phyloP scores from a whole-genome alignment of 2,329 filamentous ascomycete species.

The Huntiella moniliformis region DNA sequence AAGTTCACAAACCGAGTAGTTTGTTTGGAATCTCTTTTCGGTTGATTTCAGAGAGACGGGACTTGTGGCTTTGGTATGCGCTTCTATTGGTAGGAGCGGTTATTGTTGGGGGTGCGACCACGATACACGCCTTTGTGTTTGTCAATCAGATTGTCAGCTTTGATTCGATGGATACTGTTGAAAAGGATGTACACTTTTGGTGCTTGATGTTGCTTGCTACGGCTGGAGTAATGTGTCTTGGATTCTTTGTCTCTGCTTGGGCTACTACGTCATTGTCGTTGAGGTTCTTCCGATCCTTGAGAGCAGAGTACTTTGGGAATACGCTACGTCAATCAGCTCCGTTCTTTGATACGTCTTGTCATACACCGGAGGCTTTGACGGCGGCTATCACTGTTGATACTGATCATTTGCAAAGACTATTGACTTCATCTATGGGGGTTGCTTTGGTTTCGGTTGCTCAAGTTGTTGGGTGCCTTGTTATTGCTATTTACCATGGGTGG shows the following conservation, averaged over 20 bases:
- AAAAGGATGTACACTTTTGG: conserved; percentile 15
- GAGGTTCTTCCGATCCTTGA: conserved; percentile 14
- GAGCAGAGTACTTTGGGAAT: conserved; percentile 16
- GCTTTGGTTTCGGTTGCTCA: conserved; percentile 17
- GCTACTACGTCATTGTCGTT: conserved; percentile 13
- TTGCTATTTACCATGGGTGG: conserved; percentile 20
- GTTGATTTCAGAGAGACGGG: conserved; percentile 8
- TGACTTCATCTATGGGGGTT: conserved; percentile 18
- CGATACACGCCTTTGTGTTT: conserved; percentile 13
- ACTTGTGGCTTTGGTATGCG: conserved; percentile 12
- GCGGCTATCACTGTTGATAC: conserved; percentile 17
- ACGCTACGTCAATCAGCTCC: conserved; percentile 17
- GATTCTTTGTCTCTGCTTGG: conserved; percentile 16
- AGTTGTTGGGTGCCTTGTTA: conserved; percentile 17
- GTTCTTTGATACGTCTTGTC: conserved; percentile 18
- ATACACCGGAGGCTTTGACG: conserved; percentile 17
- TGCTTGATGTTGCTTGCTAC: conserved; percentile 18
- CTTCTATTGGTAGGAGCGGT: conserved; percentile 10
- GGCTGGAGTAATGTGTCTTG: conserved; percentile 16
- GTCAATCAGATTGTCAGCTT: conserved; percentile 12
- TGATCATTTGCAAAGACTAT: conserved; percentile 18
- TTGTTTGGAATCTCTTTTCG: conserved; percentile 8
- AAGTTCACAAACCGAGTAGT: neutral
- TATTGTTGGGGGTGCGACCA: conserved; percentile 8
- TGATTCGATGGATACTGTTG: conserved; percentile 1